Evolutionary conservation across 768 basidiomycete genomes (phyloP).

Genomic region (Tricholoma hemisulphureum): DNA sequence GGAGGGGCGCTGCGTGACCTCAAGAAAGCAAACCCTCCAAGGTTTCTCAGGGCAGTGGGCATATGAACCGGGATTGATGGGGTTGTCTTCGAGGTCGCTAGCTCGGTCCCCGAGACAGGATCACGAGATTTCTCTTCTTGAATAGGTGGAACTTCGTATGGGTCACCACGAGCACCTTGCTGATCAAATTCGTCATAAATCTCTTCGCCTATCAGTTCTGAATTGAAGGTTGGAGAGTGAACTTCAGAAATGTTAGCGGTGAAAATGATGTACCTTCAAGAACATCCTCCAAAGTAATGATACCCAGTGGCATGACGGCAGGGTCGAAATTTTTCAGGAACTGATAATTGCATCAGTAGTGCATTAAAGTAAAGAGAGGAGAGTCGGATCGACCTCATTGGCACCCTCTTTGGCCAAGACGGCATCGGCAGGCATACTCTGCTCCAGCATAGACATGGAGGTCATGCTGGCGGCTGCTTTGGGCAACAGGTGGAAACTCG

Average conservation of each 20-base stretch:
- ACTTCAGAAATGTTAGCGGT: neutral
- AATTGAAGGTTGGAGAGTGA: neutral
- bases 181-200: conserved; percentile 90
- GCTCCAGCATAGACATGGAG: conserved; percentile 58
- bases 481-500: conserved; percentile 39
- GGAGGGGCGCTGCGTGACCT: conserved; percentile 60
- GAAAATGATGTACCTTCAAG: conserved; percentile 61
- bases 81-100: neutral
- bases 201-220: conserved; percentile 90
- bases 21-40: conserved; percentile 50
- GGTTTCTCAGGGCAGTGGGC: conserved; percentile 43
- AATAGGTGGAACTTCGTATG: conserved; percentile 32
- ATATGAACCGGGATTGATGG: conserved; percentile 26
- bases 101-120: conserved; percentile 6
- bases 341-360: conserved; percentile 30
- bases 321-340: conserved; percentile 83
- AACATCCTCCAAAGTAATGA: conserved; percentile 92
- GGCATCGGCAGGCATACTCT: conserved; percentile 87
- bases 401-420: conserved; percentile 73
- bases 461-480: conserved; percentile 41
- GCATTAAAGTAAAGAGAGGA: neutral
- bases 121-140: conserved; percentile 16
- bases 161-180: conserved; percentile 64
- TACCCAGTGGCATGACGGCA: conserved; percentile 80
- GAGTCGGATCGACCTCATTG: conserved; percentile 52